Evolutionary conservation across 495 filamentous ascomycete genomes (phyloP).

Genomic region (Xylaria acuta): DNA sequence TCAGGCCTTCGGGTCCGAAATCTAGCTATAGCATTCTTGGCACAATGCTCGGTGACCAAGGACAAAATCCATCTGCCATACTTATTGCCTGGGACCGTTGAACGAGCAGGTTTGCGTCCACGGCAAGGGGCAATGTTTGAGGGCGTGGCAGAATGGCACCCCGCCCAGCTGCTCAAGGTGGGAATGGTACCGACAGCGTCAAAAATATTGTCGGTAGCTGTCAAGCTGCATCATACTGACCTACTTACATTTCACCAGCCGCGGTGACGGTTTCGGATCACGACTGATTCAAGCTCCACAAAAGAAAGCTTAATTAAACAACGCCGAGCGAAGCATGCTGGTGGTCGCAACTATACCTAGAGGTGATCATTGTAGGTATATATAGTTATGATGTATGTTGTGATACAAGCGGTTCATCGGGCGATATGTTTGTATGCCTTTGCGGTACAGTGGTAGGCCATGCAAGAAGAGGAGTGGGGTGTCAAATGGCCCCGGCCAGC

Average conservation of each 20-base stretch:
- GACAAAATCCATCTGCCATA: background rate
- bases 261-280: conserved; percentile 18
- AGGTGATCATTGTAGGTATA: conserved; percentile 9
- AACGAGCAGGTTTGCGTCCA: conserved; percentile 7
- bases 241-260: conserved; percentile 20
- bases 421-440: conserved; percentile 18
- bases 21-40: conserved; percentile 19
- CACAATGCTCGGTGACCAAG: conserved; percentile 19
- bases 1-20: conserved; percentile 23
- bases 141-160: conserved; percentile 7
- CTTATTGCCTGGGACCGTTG: background rate
- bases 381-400: conserved; percentile 17
- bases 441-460: background rate
- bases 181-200: background rate
- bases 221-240: conserved; percentile 4
- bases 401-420: conserved; percentile 26
- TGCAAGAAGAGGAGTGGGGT: background rate
- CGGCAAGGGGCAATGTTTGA: background rate
- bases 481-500: background rate
- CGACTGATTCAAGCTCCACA: conserved; percentile 36
- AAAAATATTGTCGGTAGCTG: background rate
- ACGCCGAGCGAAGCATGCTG: conserved; percentile 13
- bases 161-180: background rate
- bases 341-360: background rate
- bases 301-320: conserved; percentile 42